Evolutionary conservation across 371 early-diverging fungal genomes (phyloP), one percentile per base, ranked within the genome.

Genomic region (Mortierella sp.): DNA sequence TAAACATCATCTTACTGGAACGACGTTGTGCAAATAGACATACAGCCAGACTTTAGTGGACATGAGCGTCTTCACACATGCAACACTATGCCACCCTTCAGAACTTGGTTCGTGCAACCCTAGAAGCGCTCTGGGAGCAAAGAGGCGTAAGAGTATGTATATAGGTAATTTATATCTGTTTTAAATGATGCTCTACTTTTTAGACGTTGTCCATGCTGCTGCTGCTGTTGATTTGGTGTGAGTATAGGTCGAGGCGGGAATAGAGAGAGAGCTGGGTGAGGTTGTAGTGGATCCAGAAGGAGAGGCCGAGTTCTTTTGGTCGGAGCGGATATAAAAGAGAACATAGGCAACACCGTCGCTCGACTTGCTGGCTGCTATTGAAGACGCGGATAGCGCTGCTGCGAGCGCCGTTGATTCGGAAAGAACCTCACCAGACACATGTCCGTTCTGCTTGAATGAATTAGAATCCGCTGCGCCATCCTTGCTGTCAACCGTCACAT

Each of bases 401-500:
- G 69, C 61, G 26, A 78, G 54, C 3, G 75, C 72, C 0, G 65
- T 57, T 12, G 72, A 57, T 27, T 68, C 72, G 24, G 64, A 64
- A 4, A 60, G 42, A 21, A 39, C 46, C 6, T 67, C 68, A 23
- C 67, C 67, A n/a, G 32, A 41, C 28, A 57, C 12, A 1, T 58
- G 12, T 17, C 64, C 63, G 50, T 73, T 67, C 17, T 23, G 31
- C 71, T 48, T 59, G 27, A 39, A 57, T 7, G 15, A 15, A 28
- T 32, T 14, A 14, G 41, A 17, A n/a, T 64, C 59, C 69, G 75
- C 79, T 60, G 82, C 67, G 46, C 78, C 73, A 24, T 83, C 83
- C 26, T n/a, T n/a, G n/a, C 73, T 76, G 51, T 60, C 55, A 17
- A 84, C 80, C 34, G 86, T 80, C 32, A 94, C 95, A 48, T 94